These are phyloP conservation scores for Trichaptum fuscoviolaceum DNA, from an alignment of 768 basidiomycete genomes.

Conservation along the genomic window DNA sequence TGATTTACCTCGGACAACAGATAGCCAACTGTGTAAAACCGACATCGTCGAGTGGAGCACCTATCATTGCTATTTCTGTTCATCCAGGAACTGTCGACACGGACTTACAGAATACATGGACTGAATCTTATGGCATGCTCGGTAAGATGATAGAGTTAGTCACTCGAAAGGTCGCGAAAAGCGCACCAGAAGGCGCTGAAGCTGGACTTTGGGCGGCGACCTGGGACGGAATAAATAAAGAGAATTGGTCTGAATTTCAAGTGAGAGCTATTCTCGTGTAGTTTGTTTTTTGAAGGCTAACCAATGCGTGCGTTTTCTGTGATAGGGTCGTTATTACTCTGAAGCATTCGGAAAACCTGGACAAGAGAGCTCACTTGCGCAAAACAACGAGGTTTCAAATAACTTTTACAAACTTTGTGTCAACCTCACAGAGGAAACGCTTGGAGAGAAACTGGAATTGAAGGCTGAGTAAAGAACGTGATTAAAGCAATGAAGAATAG, in stretches of 20 bases:
- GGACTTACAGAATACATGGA: constrained; percentile 21
- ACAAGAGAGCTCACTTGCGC: constrained; percentile 19
- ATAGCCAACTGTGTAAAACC: constrained; percentile 19
- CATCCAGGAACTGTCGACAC: constrained; percentile 27
- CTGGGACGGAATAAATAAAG: constrained; percentile 21
- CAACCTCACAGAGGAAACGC: constrained; percentile 18
- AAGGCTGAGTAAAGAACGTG: background rate
- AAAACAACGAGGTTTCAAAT: constrained; percentile 15
- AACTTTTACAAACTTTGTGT: constrained; percentile 22
- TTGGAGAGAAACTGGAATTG: constrained; percentile 17
- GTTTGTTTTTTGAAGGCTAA: background rate
- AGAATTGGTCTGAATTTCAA: constrained; percentile 24
- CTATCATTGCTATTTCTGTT: constrained; percentile 22
- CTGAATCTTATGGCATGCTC: constrained; percentile 20
- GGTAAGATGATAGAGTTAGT: constrained; percentile 20
- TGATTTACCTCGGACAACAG: constrained; percentile 21
- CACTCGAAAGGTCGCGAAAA: constrained; percentile 18
- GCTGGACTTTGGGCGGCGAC: constrained; percentile 25
- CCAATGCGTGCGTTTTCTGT: background rate
- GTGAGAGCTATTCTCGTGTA: constrained; percentile 10
- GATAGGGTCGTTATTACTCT: constrained; percentile 23
- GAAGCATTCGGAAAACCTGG: constrained; percentile 22
- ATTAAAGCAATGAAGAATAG: background rate
- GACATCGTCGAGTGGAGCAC: constrained; percentile 7
- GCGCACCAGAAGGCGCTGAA: constrained; percentile 25